Evolutionary conservation across 495 filamentous ascomycete genomes (phyloP).

Genomic region (Aspergillus bertholletiae): DNA sequence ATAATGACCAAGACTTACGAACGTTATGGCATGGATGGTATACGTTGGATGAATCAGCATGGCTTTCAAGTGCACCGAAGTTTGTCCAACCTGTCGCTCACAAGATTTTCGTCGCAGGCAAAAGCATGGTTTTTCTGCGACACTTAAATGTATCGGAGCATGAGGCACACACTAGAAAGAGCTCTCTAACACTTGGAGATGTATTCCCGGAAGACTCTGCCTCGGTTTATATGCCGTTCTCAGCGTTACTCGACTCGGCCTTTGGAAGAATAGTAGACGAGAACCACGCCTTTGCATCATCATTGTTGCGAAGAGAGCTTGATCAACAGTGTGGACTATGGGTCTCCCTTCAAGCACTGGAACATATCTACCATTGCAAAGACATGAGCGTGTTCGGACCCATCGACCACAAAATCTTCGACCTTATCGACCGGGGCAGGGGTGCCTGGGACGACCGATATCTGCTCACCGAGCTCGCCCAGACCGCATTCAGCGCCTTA

Average conservation of each 20-base stretch:
- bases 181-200: constrained; percentile 51
- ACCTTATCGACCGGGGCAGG: constrained; percentile 66
- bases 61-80: constrained; percentile 59
- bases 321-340: constrained; percentile 67
- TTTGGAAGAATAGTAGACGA: constrained; percentile 70
- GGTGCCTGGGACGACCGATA: constrained; percentile 78
- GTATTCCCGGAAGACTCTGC: constrained; percentile 40
- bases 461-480: constrained; percentile 73
- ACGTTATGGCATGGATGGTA: constrained; percentile 77
- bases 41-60: constrained; percentile 51
- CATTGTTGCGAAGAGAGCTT: constrained; percentile 59
- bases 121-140: constrained; percentile 79
- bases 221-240: constrained; percentile 61
- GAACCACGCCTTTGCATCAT: constrained; percentile 65
- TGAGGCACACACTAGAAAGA: constrained; percentile 23
- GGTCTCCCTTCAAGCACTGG: constrained; percentile 61
- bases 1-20: constrained; percentile 54
- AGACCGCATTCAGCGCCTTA: constrained; percentile 57
- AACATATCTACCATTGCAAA: constrained; percentile 67
- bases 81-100: constrained; percentile 66
- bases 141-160: constrained; percentile 42
- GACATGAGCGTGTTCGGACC: constrained; percentile 61
- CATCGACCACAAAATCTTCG: constrained; percentile 70
- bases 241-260: constrained; percentile 64
- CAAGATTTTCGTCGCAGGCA: constrained; percentile 81